These are phyloP conservation scores for Calcarisporium arbuscula DNA, from an alignment of 2,329 filamentous ascomycete genomes.

Conservation along the genomic window DNA sequence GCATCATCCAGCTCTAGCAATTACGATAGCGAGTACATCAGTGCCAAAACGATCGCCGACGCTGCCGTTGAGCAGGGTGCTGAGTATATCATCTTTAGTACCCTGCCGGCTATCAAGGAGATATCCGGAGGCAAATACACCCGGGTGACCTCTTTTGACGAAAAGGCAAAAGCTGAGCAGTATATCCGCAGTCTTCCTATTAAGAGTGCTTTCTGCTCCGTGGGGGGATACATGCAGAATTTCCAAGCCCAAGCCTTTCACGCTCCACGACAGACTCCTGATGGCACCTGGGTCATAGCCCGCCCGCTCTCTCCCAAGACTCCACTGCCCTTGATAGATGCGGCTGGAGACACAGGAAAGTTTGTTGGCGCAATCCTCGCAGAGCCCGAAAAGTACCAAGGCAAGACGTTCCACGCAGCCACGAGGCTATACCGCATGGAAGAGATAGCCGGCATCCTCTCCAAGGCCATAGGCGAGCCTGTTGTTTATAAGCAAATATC, in stretches of 20 bases:
- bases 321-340: slow-evolving; percentile 37
- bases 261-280: slow-evolving; percentile 21
- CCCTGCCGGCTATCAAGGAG: slow-evolving; percentile 25
- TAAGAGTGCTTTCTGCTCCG: slow-evolving; percentile 33
- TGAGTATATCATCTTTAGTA: slow-evolving; percentile 34
- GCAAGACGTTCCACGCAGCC: slow-evolving; percentile 38
- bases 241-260: slow-evolving; percentile 19
- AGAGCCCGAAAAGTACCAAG: slow-evolving; percentile 34
- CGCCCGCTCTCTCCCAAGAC: slow-evolving; percentile 15
- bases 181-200: slow-evolving; percentile 44
- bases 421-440: slow-evolving; percentile 27
- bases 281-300: slow-evolving; percentile 21
- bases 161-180: slow-evolving; percentile 43
- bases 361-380: slow-evolving; percentile 34
- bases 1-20: slow-evolving; percentile 20
- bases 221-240: slow-evolving; percentile 38
- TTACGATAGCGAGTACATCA: slow-evolving; percentile 27
- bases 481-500: slow-evolving; percentile 16
- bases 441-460: slow-evolving; percentile 32
- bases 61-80: slow-evolving; percentile 28
- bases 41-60: slow-evolving; percentile 34
- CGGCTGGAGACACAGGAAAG: slow-evolving; percentile 36
- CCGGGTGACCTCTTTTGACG: slow-evolving; percentile 39
- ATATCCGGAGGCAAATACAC: slow-evolving; percentile 27
- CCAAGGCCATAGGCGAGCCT: slow-evolving; percentile 31